A percentile compares a stretch with the other conserved stretches of the same genome.
These are phyloP conservation scores for Amesomyces nigricolor DNA, from an alignment of 2,329 filamentous ascomycete species.

Conservation along the genomic window DNA sequence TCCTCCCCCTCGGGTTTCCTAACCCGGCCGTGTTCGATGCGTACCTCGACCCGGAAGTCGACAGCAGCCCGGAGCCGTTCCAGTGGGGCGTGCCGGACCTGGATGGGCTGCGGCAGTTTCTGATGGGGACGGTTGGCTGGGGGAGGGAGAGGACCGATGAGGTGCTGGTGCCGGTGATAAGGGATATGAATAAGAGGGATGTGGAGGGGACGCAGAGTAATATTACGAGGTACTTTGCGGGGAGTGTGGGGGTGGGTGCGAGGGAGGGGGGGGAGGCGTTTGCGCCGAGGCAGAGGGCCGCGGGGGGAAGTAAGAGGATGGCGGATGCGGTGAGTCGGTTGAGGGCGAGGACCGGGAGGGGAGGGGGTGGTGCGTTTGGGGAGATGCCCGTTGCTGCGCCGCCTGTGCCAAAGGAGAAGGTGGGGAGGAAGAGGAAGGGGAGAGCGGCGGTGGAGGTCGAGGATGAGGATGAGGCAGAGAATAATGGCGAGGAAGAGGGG, in stretches of 20 bases:
- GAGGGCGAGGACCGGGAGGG: conserved; percentile 23
- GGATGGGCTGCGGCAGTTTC: conserved; percentile 72
- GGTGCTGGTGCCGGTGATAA: conserved; percentile 88
- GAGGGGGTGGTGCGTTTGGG: conserved; percentile 10
- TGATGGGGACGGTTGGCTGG: conserved; percentile 94
- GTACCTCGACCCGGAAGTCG: conserved; percentile 82
- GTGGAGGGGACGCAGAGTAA: conserved; percentile 91
- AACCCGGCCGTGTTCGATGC: conserved; percentile 72
- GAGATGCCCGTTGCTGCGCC: conserved; percentile 22
- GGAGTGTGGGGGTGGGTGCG: conserved; percentile 45
- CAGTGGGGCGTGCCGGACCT: conserved; percentile 96
- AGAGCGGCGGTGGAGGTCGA: conserved; percentile 14
- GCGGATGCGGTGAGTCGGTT: conserved; percentile 31
- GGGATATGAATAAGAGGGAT: conserved; percentile 86
- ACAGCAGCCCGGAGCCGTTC: conserved; percentile 69
- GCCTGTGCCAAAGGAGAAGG: conserved; percentile 20
- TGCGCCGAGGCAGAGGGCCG: conserved; percentile 26
- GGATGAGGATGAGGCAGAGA: conserved; percentile 7
- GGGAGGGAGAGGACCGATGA: conserved; percentile 87
- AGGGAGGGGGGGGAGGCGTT: conserved; percentile 21
- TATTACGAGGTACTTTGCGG: conserved; percentile 88
- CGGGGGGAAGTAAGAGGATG: conserved; percentile 29
- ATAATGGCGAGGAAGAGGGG: conserved; percentile 7
- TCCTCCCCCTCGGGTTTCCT: conserved; percentile 76
- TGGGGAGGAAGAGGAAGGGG: conserved; percentile 33